Base-by-base conservation (phyloP, 179 eudicot genomes). In the Spergularia azorica region DNA sequence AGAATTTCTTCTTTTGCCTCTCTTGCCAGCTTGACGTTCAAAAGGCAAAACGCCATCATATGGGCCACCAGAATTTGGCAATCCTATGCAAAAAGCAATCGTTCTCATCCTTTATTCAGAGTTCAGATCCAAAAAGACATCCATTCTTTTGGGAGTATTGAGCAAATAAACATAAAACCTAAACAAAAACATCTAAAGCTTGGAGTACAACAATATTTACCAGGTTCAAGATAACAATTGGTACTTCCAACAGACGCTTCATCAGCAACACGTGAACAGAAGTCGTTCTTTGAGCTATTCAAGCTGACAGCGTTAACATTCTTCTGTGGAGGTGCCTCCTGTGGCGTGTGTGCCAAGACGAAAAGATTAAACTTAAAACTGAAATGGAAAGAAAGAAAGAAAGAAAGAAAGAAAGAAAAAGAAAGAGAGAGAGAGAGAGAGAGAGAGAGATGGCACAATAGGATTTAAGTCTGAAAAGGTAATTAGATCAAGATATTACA, bases 1-100 rank as follows among this genome's bases (percentile, higher is more conserved):
- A 9, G 90, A 75, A 85, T 79, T 89, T 74, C 80, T 88, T 59
- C 96, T 88, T 76, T 84, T 89, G 76, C 92, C 85, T 86, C 83
- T 91, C 83, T 92, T 86, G 76, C 86, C 91, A 64, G 81, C 63
- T 73, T 83, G 87, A 12, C 81, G 89, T 14, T 89, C 91, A 16
- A 81, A 79, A 77, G 80, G 77, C 59, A 79, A 76, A 78, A 62
- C 79, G 76, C 80, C 88, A 84, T 82, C 83, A 67, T 84, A 80
- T 52, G 78, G 36, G 77, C 80, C 74, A 38, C 69, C 87, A 67
- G 77, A 85, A 70, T 86, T 75, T 50, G 82, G 59, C 61, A 81
- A 81, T 63, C 88, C 97, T 94, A 79, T 73, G 82, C 57, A 70
- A 78, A 32, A 10, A 21, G 66, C 50, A 55, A 16, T 43, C 54